Evolutionary conservation across 805 yeast genomes (phyloP).

Genomic region (Starmerella stigmatis): DNA sequence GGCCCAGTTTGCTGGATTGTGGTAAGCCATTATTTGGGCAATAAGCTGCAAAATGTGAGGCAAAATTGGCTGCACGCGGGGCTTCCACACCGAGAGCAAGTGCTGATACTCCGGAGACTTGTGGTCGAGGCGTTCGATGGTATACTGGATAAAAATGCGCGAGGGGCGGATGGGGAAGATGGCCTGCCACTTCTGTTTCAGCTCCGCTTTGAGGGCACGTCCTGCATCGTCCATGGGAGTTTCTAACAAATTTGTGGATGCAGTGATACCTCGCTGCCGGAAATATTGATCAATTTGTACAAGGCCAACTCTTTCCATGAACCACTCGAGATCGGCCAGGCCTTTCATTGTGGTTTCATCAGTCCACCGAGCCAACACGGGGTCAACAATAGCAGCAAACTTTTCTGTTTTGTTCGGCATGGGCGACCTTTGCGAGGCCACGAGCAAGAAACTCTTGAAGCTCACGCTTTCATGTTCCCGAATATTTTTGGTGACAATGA

Average conservation of each 20-base stretch:
- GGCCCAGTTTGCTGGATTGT: slow-evolving; percentile 85
- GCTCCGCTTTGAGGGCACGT: slow-evolving; percentile 54
- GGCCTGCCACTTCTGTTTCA: slow-evolving; percentile 86
- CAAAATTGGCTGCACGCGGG: slow-evolving; percentile 79
- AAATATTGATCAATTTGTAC: slow-evolving; percentile 89
- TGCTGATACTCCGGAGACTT: slow-evolving; percentile 62
- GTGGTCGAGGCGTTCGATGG: slow-evolving; percentile 81
- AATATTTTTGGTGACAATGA: slow-evolving; percentile 57
- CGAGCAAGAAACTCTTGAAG: slow-evolving; percentile 80
- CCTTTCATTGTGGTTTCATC: slow-evolving; percentile 87
- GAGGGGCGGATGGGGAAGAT: slow-evolving; percentile 94
- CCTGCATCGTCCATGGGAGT: slow-evolving; percentile 90
- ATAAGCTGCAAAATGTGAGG: slow-evolving; percentile 83
- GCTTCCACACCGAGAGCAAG: slow-evolving; percentile 75
- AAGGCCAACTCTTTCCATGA: slow-evolving; percentile 93
- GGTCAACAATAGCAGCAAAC: slow-evolving; percentile 82
- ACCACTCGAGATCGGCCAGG: slow-evolving; percentile 83
- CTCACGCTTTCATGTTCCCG: slow-evolving; percentile 89
- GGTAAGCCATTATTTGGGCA: slow-evolving; percentile 87
- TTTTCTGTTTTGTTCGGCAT: slow-evolving; percentile 57
- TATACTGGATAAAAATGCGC: slow-evolving; percentile 85
- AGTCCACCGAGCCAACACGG: slow-evolving; percentile 86
- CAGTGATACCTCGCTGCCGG: slow-evolving; percentile 67
- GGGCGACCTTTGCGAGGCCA: slow-evolving; percentile 71
- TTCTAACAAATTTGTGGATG: slow-evolving; percentile 59